These are phyloP conservation scores for Dryas octopetala DNA, from an alignment of 306 rosid genomes.

Conservation along the genomic window DNA sequence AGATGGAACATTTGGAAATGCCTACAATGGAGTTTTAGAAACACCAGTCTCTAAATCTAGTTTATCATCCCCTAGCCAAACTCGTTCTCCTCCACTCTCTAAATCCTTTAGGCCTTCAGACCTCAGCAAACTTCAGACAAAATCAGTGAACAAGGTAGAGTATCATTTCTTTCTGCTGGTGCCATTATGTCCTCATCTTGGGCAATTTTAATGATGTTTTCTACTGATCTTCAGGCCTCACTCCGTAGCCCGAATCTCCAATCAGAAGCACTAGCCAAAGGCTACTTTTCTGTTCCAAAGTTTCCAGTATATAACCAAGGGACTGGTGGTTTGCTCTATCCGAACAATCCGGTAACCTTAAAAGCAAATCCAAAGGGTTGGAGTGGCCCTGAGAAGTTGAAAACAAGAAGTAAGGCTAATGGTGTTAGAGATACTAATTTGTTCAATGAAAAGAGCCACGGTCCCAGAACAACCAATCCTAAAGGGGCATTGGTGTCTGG, in stretches of 20 bases:
- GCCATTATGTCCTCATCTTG: conserved; percentile 10
- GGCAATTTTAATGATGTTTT: conserved; percentile 25
- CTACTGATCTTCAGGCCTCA: conserved; percentile 42
- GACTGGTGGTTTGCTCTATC: conserved; percentile 49
- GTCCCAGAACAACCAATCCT: conserved; percentile 52
- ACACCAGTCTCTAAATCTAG: conserved; percentile 44
- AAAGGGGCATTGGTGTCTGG: conserved; percentile 37
- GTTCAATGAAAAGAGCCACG: conserved; percentile 52
- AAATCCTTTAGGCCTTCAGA: conserved; percentile 26
- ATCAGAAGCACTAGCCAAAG: conserved; percentile 42
- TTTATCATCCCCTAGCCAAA: conserved; percentile 45
- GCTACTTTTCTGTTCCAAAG: conserved; percentile 48
- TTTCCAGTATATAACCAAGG: conserved; percentile 55
- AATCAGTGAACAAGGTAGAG: conserved; percentile 58
- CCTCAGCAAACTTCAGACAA: conserved; percentile 30
- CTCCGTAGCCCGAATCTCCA: conserved; percentile 43
- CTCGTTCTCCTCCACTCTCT: conserved; percentile 28
- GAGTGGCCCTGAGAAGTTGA: conserved; percentile 60
- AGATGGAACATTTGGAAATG: conserved; percentile 46
- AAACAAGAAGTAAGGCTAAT: conserved; percentile 52
- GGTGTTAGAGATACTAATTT: conserved; percentile 23
- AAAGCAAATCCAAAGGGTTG: conserved; percentile 52
- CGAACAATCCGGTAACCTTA: conserved; percentile 45
- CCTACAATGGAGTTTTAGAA: conserved; percentile 36
- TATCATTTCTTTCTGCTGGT: not conserved